Evolutionary conservation across 108 stramenopile genomes (phyloP).

Genomic region (Pseudonitzschia pungens): DNA sequence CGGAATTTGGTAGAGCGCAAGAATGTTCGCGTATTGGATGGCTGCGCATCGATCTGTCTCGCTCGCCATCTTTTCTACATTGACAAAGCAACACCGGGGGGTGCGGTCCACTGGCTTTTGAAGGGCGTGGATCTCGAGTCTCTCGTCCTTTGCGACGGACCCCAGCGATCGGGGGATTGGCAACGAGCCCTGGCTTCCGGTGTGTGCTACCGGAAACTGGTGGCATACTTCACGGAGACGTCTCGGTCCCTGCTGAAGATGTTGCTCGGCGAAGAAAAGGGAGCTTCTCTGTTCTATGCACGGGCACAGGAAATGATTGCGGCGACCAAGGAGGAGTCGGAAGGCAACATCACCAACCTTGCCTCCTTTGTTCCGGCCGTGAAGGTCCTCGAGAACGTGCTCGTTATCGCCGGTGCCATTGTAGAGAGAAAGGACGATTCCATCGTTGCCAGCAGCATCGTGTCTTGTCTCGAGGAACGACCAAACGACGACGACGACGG

Average conservation of each 20-base stretch:
- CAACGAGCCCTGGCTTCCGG: slow-evolving; percentile 20
- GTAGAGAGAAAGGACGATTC: slow-evolving; percentile 44
- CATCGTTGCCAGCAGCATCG: slow-evolving; percentile 51
- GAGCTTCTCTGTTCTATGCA: slow-evolving; percentile 15
- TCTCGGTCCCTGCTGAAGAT: slow-evolving; percentile 27
- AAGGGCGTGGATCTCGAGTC: slow-evolving; percentile 64
- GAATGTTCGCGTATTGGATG: slow-evolving; percentile 66
- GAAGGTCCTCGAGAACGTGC: slow-evolving; percentile 45
- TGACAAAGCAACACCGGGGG: slow-evolving; percentile 26
- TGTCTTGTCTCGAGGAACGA: slow-evolving; percentile 61
- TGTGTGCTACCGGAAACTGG: slow-evolving; percentile 26
- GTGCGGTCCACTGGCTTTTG: slow-evolving; percentile 63
- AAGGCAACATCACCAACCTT: background rate
- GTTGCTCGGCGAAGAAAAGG: slow-evolving; percentile 36
- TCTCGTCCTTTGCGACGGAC: slow-evolving; percentile 31
- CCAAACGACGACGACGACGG: slow-evolving; percentile 47
- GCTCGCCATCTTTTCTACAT: slow-evolving; percentile 54
- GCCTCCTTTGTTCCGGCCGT: slow-evolving; percentile 28
- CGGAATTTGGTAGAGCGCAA: slow-evolving; percentile 47
- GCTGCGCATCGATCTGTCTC: slow-evolving; percentile 58
- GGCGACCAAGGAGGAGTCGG: slow-evolving; percentile 9
- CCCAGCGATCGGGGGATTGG: slow-evolving; percentile 30
- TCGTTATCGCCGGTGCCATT: slow-evolving; percentile 47
- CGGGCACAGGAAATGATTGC: slow-evolving; percentile 31
- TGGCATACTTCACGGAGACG: slow-evolving; percentile 23